Evolutionary conservation across 768 basidiomycete genomes (phyloP), one percentile per base, ranked within the genome.

Genomic region (Tephrocybe sp.): DNA sequence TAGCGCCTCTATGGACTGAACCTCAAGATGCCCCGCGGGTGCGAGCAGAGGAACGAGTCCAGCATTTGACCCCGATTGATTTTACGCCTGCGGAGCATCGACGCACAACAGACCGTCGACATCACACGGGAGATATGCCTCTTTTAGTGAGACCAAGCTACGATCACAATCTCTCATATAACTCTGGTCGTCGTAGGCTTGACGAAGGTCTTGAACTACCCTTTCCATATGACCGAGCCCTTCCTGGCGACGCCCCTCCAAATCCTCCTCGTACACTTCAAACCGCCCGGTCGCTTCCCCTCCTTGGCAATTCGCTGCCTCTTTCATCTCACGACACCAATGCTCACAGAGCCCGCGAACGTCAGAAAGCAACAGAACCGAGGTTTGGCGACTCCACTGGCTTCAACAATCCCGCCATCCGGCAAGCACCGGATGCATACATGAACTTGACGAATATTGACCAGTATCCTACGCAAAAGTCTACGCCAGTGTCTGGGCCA

Each of bases 251-350:
- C 32, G 19, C 21, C 2, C 18, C 24, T 28, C 4, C 37, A 15
- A 22, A 34, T 12, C 22, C 27, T 39, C 44, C 46, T n/a, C 42
- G 35, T 46, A 37, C 43, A 24, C 36, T 43, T 21, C 41, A 48
- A 5, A 27, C 43, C 1, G 11, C 47, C n/a, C 35, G 49, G 28
- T 32, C 51, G n/a, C 30, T 53, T 18, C 45, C 60, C 34, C 56
- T 46, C 41, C 47, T 60, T n/a, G 56, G 57, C 42, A 49, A 30
- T 27, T 45, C 55, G 9, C 53, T 59, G 40, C 53, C 58, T 55
- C 15, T 58, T 42, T 39, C 59, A 53, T 12, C 18, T 19, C 26
- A 34, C 35, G 49, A 34, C 34, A 46, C 5, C 27, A 28, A 46
- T 24, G 21, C 15, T n/a, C 27, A 34, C 30, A 7, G 39, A 15